Base-by-base conservation (phyloP, 257 asterid genomes). In the Primulina eburnea region DNA sequence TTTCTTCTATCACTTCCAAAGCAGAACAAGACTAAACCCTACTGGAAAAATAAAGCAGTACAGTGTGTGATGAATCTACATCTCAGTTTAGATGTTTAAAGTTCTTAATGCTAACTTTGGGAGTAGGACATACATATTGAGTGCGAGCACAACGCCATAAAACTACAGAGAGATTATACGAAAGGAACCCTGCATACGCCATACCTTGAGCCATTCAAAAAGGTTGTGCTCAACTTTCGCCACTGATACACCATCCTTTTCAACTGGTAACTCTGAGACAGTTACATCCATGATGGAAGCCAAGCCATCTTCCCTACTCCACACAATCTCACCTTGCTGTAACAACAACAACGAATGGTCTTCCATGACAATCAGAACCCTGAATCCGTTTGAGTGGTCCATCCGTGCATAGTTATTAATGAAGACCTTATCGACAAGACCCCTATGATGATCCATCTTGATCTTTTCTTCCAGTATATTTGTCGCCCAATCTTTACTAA, bases 301-400 rank as follows among this genome's bases (percentile, higher is more conserved):
- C 33, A 94, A 83, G 4, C 95, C 99, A 71, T 94, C 99, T 80
- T 94, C 99, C 82, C 97, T 84, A 73, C 84, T 82, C 99, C 99
- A 94, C 56, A 94, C 99, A 78, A 89, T 75, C 72, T 75, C 95
- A 43, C 99, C 93, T 84, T 94, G 99, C 67, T 94, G 99, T 57
- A 91, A 70, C 73, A 94, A 78, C 72, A 86, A 66, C 68, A 94
- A 75, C 10, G 99, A 94, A 82, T 94, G 89, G 82, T 94, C 99
- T 81, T 91, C 99, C 96, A 91, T 85, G 82, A 91, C 97, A 75
- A 94, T 86, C 86, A 94, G 81, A 67, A 87, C 96, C 84, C 99
- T 89, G 79, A 89, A 94, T 30, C 99, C 99, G 32, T 88, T 83
- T 74, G 99, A 87, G 79, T 91, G 84, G 77, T 94, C 99, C 24